A percentile compares a stretch with the other conserved stretches of the same genome.
phyloP scores from a whole-genome alignment of 305 asterid genomes.

The Fraxinus sp. region DNA sequence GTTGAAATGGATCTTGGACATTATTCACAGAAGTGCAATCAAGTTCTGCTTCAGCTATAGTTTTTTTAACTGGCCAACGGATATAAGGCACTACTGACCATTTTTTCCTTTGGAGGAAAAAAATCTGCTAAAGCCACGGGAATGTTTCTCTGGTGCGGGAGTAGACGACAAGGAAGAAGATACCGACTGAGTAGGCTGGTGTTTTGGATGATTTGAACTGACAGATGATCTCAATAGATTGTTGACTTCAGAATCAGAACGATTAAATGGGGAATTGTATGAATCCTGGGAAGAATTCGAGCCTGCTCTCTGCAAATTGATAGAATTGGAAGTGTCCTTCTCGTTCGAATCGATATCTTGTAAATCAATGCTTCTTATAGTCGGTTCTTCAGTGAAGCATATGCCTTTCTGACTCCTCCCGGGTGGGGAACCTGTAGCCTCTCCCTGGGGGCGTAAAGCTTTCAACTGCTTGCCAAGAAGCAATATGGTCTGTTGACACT shows the following conservation, averaged over 20 bases:
- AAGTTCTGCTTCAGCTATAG: constrained; percentile 18
- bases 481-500: constrained; percentile 88
- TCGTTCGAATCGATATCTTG: constrained; percentile 52
- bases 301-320: constrained; percentile 44
- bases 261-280: constrained; percentile 44
- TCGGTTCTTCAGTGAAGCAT: constrained; percentile 43
- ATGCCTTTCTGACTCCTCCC: constrained; percentile 43
- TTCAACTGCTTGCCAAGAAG: constrained; percentile 88
- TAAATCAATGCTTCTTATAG: constrained; percentile 44
- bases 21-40: constrained; percentile 41
- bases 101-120: constrained; percentile 71
- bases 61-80: constrained; percentile 6
- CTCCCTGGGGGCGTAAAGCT: constrained; percentile 67
- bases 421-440: constrained; percentile 37
- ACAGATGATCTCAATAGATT: constrained; percentile 56
- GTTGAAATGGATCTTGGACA: constrained; percentile 18
- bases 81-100: constrained; percentile 31
- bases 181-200: constrained; percentile 60
- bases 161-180: constrained; percentile 57
- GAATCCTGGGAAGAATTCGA: constrained; percentile 56
- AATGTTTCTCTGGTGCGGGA: constrained; percentile 78
- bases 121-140: constrained; percentile 85
- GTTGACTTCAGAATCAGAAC: constrained; percentile 64
- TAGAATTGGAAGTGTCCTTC: constrained; percentile 37
- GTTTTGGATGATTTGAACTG: constrained; percentile 48